Conservation (phyloP, 352 stramenopile species). For the Phytophthora aleatoria region DNA sequence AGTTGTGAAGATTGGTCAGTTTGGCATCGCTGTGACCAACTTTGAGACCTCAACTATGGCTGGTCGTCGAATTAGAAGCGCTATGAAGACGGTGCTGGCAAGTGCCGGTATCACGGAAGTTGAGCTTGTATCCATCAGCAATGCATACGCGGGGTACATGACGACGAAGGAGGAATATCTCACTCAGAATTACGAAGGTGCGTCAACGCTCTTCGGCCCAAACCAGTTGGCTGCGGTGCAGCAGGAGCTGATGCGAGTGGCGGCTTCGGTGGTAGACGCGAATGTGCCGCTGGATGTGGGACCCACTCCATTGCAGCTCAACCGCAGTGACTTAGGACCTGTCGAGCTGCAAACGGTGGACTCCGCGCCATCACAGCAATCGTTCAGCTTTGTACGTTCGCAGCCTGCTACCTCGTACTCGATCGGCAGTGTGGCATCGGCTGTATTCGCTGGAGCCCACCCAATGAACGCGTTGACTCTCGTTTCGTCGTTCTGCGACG, state of each 20-base stretch:
- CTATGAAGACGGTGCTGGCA: conserved; percentile 33
- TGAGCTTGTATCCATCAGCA: conserved; percentile 56
- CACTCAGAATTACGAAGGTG: conserved; percentile 71
- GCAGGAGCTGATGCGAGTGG: conserved; percentile 52
- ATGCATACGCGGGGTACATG: conserved; percentile 70
- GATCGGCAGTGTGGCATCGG: conserved; percentile 39
- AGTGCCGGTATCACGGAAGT: conserved; percentile 43
- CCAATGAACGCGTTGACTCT: conserved; percentile 46
- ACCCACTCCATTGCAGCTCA: too few species aligned
- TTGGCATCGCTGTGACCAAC: conserved; percentile 53
- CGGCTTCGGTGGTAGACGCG: not conserved
- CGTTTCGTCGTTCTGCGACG: conserved; percentile 56
- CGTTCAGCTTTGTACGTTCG: conserved; percentile 32
- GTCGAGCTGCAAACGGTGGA: too few species aligned
- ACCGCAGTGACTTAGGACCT: too few species aligned
- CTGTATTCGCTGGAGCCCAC: conserved; percentile 49
- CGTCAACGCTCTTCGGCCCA: conserved; percentile 71
- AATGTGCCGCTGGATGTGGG: too few species aligned
- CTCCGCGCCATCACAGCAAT: not conserved
- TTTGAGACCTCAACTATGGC: conserved; percentile 74
- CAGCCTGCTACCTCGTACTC: conserved; percentile 35
- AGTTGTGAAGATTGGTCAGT: conserved; percentile 56
- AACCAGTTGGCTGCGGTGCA: conserved; percentile 66
- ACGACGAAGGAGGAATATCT: conserved; percentile 64
- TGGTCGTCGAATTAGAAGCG: conserved; percentile 48